These are phyloP conservation scores for Cordyceps fumosorosea DNA, from an alignment of 2,329 filamentous ascomycete species.

Conservation along the genomic window DNA sequence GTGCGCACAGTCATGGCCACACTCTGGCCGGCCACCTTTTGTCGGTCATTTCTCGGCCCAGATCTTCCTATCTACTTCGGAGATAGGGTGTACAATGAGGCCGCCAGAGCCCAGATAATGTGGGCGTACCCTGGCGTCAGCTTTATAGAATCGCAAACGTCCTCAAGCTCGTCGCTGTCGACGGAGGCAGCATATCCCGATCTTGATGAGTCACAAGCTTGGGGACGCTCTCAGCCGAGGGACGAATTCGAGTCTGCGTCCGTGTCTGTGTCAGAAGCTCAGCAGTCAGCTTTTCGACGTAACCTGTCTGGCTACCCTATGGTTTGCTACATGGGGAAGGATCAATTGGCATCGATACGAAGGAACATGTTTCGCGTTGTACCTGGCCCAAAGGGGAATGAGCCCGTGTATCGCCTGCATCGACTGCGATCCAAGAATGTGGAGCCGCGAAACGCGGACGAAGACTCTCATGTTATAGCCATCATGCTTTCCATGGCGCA, in stretches of 20 bases:
- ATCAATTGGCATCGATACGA: slow-evolving; percentile 39
- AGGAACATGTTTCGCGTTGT: slow-evolving; percentile 40
- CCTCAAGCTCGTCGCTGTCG: slow-evolving; percentile 29
- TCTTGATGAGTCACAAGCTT: background rate
- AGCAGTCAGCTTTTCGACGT: slow-evolving; percentile 15
- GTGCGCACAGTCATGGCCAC: slow-evolving; percentile 38
- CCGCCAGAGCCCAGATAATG: slow-evolving; percentile 42
- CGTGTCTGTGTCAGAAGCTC: slow-evolving; percentile 16
- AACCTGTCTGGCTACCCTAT: slow-evolving; percentile 25
- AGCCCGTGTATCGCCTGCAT: slow-evolving; percentile 42
- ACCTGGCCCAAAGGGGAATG: slow-evolving; percentile 37
- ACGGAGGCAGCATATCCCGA: slow-evolving; percentile 29
- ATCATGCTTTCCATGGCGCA: slow-evolving; percentile 53
- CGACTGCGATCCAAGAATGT: slow-evolving; percentile 40
- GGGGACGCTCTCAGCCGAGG: too few species aligned
- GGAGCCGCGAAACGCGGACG: slow-evolving; percentile 40
- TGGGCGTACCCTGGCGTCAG: slow-evolving; percentile 36
- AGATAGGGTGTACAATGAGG: slow-evolving; percentile 35
- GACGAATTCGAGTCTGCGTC: too few species aligned
- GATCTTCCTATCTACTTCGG: slow-evolving; percentile 45
- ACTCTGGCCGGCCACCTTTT: slow-evolving; percentile 36
- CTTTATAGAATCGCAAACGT: slow-evolving; percentile 22
- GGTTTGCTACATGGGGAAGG: slow-evolving; percentile 42
- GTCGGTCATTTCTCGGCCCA: slow-evolving; percentile 23
- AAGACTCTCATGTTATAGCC: slow-evolving; percentile 47